phyloP scores from a whole-genome alignment of 352 stramenopile genomes.

The Phytopythium helicoides region DNA sequence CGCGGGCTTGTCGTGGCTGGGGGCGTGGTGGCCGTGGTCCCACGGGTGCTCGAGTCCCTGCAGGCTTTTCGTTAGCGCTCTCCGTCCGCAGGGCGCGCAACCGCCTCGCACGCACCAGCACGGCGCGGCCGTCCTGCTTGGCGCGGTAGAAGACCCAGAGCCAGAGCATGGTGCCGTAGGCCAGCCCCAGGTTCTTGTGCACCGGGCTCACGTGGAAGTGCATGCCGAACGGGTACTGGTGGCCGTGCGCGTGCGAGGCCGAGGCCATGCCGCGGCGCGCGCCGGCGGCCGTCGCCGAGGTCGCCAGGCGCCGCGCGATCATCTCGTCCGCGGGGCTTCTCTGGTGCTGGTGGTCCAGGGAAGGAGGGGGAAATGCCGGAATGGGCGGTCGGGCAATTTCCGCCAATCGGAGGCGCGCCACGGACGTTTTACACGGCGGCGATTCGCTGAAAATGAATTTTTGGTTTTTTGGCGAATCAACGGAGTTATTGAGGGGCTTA shows the following conservation, averaged over 20 bases:
- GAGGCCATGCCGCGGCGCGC: slow-evolving; percentile 61
- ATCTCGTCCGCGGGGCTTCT: slow-evolving; percentile 1
- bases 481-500: background rate
- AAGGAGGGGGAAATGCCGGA: slow-evolving; percentile 1
- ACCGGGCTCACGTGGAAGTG: slow-evolving; percentile 87
- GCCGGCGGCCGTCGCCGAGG: slow-evolving; percentile 11
- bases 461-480: background rate
- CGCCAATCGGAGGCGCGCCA: background rate
- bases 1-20: slow-evolving; percentile 30
- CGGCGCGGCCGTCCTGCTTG: slow-evolving; percentile 81
- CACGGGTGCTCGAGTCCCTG: slow-evolving; percentile 86
- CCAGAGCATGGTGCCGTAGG: slow-evolving; percentile 90
- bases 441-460: slow-evolving; percentile 3
- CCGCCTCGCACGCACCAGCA: slow-evolving; percentile 82
- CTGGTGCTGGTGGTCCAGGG: slow-evolving; percentile 4
- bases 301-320: slow-evolving; percentile 48
- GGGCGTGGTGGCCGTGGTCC: slow-evolving; percentile 68
- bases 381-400: slow-evolving; percentile 5
- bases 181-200: slow-evolving; percentile 85
- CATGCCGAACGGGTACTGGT: slow-evolving; percentile 82
- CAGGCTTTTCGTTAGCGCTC: no score
- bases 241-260: slow-evolving; percentile 40
- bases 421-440: background rate
- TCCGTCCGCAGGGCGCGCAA: no score
- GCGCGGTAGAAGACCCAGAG: slow-evolving; percentile 89